phyloP scores from a whole-genome alignment of 1,284 basidiomycete genomes.

The Ganoderma lucidum region DNA sequence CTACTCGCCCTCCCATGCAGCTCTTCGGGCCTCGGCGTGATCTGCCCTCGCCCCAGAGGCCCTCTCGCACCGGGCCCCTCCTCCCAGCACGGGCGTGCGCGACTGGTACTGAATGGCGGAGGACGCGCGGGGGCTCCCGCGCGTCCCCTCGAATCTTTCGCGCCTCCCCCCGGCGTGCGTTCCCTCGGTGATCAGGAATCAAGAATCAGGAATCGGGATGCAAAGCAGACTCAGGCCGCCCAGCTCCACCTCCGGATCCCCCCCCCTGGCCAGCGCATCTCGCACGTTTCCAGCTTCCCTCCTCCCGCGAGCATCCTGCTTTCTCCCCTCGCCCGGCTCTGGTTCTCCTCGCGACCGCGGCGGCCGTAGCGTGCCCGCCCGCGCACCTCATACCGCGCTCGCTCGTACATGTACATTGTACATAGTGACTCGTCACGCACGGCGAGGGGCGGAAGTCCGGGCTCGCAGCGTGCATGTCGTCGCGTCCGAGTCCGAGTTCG shows the following conservation, averaged over 20 bases:
- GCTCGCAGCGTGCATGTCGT: no score
- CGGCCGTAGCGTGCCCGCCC: background rate
- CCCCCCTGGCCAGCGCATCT: no score
- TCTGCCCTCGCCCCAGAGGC: background rate
- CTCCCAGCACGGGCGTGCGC: background rate
- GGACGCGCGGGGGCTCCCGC: background rate
- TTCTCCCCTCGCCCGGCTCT: background rate
- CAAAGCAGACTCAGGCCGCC: no score
- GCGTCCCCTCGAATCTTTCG: constrained; percentile 1
- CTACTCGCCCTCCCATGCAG: background rate
- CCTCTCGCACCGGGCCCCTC: constrained; percentile 3
- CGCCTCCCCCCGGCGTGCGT: background rate
- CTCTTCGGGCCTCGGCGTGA: background rate
- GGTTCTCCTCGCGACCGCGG: constrained; percentile 2
- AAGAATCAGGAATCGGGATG: no score
- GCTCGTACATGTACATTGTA: no score
- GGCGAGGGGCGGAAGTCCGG: no score
- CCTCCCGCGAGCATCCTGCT: background rate
- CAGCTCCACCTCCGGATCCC: no score
- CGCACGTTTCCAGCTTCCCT: background rate
- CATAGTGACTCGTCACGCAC: no score
- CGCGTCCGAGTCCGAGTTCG: no score
- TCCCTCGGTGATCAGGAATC: background rate
- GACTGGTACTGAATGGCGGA: background rate
- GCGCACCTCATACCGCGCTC: no score